Percentiles rank a stretch among this genome's conserved stretches.
phyloP scores from a whole-genome alignment of 1,139 yeast genomes.

The Blastobotrys serpentis region DNA sequence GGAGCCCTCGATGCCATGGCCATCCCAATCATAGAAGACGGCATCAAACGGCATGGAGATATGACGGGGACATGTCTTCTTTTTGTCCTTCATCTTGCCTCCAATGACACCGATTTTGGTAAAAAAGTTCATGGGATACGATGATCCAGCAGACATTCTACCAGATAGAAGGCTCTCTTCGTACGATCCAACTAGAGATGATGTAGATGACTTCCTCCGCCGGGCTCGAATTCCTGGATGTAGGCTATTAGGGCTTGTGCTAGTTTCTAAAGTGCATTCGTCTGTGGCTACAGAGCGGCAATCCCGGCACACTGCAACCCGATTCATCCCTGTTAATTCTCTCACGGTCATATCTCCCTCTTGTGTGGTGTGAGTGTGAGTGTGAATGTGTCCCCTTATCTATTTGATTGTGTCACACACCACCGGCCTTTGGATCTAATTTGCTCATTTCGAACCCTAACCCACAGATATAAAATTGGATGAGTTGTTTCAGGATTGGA shows the following conservation, averaged over 20 bases:
- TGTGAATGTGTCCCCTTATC: background rate
- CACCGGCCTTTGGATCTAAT: background rate
- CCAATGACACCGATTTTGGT: constrained; percentile 37
- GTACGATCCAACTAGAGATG: constrained; percentile 36
- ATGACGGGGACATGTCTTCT: constrained; percentile 33
- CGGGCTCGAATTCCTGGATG: background rate
- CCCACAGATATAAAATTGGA: background rate
- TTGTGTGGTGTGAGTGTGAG: background rate
- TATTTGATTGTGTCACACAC: background rate
- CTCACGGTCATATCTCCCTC: background rate
- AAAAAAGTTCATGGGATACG: constrained; percentile 35
- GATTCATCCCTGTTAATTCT: too few species aligned
- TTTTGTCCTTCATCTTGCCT: constrained; percentile 19
- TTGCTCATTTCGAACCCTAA: background rate
- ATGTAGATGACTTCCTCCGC: constrained; percentile 1
- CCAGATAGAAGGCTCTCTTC: constrained; percentile 40
- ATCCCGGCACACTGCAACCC: background rate
- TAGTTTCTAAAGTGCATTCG: background rate
- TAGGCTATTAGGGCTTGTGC: background rate
- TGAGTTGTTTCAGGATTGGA: too few species aligned
- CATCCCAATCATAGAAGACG: constrained; percentile 39
- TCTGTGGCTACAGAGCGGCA: background rate
- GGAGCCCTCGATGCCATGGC: constrained; percentile 24
- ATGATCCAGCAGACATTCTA: constrained; percentile 37
- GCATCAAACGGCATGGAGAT: constrained; percentile 38